Evolutionary conservation across 768 basidiomycete species (phyloP).

Genomic region (Nevesoporus exiguus): DNA sequence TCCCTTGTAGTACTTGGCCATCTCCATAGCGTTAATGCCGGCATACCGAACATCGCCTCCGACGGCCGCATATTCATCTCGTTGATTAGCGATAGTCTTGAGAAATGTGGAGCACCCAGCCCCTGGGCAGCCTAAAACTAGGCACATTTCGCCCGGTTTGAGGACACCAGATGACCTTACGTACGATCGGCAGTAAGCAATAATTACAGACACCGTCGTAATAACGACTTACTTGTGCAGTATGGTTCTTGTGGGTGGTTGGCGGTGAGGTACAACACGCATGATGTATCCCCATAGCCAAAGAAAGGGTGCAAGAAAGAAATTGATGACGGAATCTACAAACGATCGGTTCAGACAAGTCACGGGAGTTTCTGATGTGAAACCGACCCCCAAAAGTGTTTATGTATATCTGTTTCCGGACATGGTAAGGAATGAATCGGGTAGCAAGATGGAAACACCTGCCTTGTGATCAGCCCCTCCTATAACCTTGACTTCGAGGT

Average conservation of each 20-base stretch:
- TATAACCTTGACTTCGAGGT: constrained; percentile 57
- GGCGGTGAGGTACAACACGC: constrained; percentile 37
- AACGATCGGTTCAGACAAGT: not conserved
- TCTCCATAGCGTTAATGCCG: constrained; percentile 72
- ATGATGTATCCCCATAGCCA: constrained; percentile 44
- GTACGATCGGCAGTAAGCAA: not conserved
- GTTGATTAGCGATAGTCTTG: constrained; percentile 76
- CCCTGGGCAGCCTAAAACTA: constrained; percentile 80
- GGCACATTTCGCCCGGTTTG: constrained; percentile 82
- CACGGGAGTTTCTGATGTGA: not conserved
- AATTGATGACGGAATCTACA: constrained; percentile 49
- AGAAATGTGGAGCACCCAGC: constrained; percentile 87
- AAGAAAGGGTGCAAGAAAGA: constrained; percentile 50
- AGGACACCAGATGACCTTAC: constrained; percentile 63
- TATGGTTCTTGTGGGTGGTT: constrained; percentile 46
- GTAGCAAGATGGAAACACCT: constrained; percentile 1
- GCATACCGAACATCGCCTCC: constrained; percentile 77
- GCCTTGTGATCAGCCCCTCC: constrained; percentile 60
- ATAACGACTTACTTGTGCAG: constrained; percentile 49
- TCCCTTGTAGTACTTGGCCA: constrained; percentile 73
- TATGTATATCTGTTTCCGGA: constrained; percentile 42
- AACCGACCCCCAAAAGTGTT: constrained; percentile 56
- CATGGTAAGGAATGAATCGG: not conserved
- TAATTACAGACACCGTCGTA: not conserved
- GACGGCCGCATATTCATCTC: constrained; percentile 60